These are phyloP conservation scores for Apiospora arundinis DNA, from an alignment of 2,329 filamentous ascomycete species.

Conservation along the genomic window DNA sequence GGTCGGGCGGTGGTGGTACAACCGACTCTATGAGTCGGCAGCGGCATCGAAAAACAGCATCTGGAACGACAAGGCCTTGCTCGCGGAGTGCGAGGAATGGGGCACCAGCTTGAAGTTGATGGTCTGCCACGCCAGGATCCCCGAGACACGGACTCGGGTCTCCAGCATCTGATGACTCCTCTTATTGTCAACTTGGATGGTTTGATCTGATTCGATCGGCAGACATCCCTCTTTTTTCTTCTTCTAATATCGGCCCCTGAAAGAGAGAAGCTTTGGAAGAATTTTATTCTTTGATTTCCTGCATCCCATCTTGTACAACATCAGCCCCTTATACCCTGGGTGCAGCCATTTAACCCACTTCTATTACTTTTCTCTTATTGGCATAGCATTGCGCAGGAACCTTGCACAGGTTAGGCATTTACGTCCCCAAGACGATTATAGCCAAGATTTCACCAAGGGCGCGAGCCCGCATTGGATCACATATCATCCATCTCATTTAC, in stretches of 20 bases:
- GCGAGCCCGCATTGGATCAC: conserved; percentile 32
- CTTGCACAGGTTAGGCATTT: conserved; percentile 21
- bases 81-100: conserved; percentile 85
- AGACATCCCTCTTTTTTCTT: conserved; percentile 8
- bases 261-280: background rate
- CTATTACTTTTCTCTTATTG: conserved; percentile 2
- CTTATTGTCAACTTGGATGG: background rate
- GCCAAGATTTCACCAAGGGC: conserved; percentile 35
- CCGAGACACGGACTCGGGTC: conserved; percentile 55
- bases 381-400: conserved; percentile 26
- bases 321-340: background rate
- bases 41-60: conserved; percentile 67
- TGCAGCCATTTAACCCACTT: background rate
- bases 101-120: conserved; percentile 88
- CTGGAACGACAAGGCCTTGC: conserved; percentile 76
- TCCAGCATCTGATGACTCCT: conserved; percentile 51
- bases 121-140: conserved; percentile 90
- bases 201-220: conserved; percentile 12
- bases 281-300: background rate
- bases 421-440: conserved; percentile 29
- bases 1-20: conserved; percentile 97
- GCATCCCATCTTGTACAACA: conserved; percentile 3
- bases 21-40: conserved; percentile 82
- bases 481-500: conserved; percentile 19
- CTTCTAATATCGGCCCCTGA: conserved; percentile 20